These are phyloP conservation scores for Venturia nashicola DNA, from an alignment of 2,329 filamentous ascomycete genomes.

Conservation along the genomic window DNA sequence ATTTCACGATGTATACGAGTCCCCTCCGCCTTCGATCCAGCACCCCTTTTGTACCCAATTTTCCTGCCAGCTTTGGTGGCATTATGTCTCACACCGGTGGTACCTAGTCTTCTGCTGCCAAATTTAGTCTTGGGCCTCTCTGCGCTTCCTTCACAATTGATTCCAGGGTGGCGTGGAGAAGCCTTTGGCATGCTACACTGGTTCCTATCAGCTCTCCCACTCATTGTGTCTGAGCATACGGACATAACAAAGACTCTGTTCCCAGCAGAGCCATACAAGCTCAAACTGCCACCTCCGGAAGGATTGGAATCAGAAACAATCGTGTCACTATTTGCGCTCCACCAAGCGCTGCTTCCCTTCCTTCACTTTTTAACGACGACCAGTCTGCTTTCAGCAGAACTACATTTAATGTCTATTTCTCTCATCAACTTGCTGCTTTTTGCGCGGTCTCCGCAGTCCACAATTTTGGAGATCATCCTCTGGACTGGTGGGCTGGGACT, in stretches of 20 bases:
- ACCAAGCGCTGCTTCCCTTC: constrained; percentile 61
- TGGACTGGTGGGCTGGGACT: constrained; percentile 59
- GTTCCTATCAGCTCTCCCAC: constrained; percentile 59
- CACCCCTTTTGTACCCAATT: constrained; percentile 78
- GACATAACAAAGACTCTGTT: constrained; percentile 20
- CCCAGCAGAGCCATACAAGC: constrained; percentile 22
- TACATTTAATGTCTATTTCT: constrained; percentile 72
- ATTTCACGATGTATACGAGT: constrained; percentile 35
- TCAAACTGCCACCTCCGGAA: constrained; percentile 20
- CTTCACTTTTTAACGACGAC: constrained; percentile 76
- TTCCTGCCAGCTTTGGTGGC: constrained; percentile 65
- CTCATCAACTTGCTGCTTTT: constrained; percentile 74
- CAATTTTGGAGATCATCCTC: constrained; percentile 30
- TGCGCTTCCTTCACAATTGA: constrained; percentile 57
- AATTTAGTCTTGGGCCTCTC: constrained; percentile 75
- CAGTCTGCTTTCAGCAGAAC: constrained; percentile 73
- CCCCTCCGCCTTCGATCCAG: constrained; percentile 75
- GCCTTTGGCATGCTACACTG: constrained; percentile 63
- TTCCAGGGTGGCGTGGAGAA: constrained; percentile 26
- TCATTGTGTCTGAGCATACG: constrained; percentile 40
- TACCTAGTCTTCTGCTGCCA: constrained; percentile 52
- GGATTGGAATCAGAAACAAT: constrained; percentile 44
- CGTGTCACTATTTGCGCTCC: constrained; percentile 66
- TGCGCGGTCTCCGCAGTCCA: constrained; percentile 47
- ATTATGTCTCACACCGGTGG: constrained; percentile 55